Evolutionary conservation across 768 basidiomycete genomes (phyloP), one percentile per base, ranked within the genome.

Genomic region (Leucosporidium scottii): DNA sequence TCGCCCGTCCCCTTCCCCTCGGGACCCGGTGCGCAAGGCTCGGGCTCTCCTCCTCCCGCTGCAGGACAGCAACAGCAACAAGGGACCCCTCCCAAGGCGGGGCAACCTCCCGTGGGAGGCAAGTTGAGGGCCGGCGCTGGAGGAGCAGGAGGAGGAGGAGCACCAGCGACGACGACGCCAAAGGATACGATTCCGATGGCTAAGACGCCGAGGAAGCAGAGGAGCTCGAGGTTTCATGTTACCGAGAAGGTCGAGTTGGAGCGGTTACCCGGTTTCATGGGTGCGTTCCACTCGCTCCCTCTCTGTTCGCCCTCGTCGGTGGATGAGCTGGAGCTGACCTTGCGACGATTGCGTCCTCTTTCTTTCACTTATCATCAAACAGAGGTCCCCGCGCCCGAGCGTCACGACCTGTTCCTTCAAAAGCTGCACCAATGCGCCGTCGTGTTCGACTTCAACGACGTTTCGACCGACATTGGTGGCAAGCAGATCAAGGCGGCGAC

Each of bases 401-500:
- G 94, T 47, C 86, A 91, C 44, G 87, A 88, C 68, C 83, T 99
- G 48, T 98, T 99, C 78, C 82, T 98, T 76, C 91, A 84, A 80
- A 99, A 99, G 79, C 84, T 99, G 62, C 87, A 89, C 78, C 96
- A 99, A 78, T 98, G 94, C 80, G 87, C 89, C 64, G 93, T 97
- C 70, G 81, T 99, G 51, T 99, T 99, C 79, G 96, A 99, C 80
- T 99, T 99, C 80, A 98, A 97, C 77, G 96, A 99, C 77, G 90
- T 93, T 56, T 93, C 90, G 75, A 83, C 90, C 34, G 96, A 99
- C 75, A 84, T 99, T 76, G 90, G 88, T 79, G 93, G 93, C 73
- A 99, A 99, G 81, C 94, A 97, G 79, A 90, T 98, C 81, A 99
- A 99, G 82, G 91, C 93, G 3, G 92, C 96, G 79, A 91, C 96